Conservation (phyloP, 257 asterid genomes). For the Jacaranda copaia region DNA sequence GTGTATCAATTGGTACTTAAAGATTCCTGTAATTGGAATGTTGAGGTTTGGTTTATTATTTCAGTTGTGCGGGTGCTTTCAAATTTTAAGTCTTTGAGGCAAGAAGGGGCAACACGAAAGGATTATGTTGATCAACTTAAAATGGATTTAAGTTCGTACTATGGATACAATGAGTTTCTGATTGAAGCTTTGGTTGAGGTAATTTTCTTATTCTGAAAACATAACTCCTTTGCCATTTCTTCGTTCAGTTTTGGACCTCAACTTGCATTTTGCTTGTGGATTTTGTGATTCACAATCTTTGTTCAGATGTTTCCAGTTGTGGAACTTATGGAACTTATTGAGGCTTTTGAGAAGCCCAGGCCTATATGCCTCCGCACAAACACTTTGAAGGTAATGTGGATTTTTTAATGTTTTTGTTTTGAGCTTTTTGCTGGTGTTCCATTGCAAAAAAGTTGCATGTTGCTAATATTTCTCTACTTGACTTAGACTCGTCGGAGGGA, state of each 20-base stretch:
- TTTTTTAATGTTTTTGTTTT: neutral
- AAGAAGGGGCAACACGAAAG: constrained; percentile 73
- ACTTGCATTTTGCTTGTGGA: constrained; percentile 24
- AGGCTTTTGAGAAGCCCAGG: constrained; percentile 94
- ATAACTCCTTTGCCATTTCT: neutral
- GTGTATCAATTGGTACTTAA: neutral
- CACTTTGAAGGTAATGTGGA: constrained; percentile 73
- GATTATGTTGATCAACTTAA: constrained; percentile 80
- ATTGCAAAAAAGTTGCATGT: constrained; percentile 19
- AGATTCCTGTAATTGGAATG: constrained; percentile 4
- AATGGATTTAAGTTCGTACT: constrained; percentile 72
- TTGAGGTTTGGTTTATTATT: constrained; percentile 36
- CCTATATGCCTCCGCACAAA: constrained; percentile 88
- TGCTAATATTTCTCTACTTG: constrained; percentile 32
- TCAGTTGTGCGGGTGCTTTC: constrained; percentile 92
- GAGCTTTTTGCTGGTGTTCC: constrained; percentile 9
- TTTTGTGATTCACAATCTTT: constrained; percentile 33
- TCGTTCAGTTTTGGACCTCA: neutral
- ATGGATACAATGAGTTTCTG: constrained; percentile 91
- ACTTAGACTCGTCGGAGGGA: constrained; percentile 92
- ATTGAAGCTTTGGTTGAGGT: constrained; percentile 88
- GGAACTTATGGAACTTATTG: constrained; percentile 94
- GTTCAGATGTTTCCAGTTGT: constrained; percentile 83
- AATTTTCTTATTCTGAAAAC: constrained; percentile 22
- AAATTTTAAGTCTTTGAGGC: constrained; percentile 76